Evolutionary conservation across 306 rosid species (phyloP), one percentile per base, ranked within the genome.

Genomic region (Bauhinia variegata): DNA sequence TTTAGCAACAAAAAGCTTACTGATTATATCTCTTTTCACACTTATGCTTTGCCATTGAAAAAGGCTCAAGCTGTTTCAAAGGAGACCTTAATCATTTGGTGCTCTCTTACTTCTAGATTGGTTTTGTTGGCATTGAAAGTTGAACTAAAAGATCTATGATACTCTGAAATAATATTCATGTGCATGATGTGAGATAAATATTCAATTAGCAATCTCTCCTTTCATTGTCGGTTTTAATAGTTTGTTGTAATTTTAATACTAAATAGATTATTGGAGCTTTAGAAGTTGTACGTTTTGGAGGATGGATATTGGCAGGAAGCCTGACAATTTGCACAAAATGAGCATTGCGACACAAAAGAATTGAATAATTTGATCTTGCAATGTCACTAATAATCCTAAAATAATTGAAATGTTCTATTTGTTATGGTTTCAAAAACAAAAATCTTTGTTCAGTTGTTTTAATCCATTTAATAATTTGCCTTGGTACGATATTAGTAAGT

Each of bases 91-190:
- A 87, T 84, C 63, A 83, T 92, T 75, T 92, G 98, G 98, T 89
- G 98, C 60, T 89, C 96, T 44, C 98, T 92, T 75, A 96, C 98
- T 63, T 92, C 96, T 70, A 84, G 91, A 79, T 81, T 92, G 85
- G 98, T 96, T 59, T 81, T 92, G 64, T 92, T 96, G 96, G 91
- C 96, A 6, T 73, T 92, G 89, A 87, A 89, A 89, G 93, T 91
- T 64, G 96, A 92, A 82, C 76, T 89, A 32, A 96, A 92, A 82
- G 98, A 92, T 86, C 85, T 87, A 56, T 87, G 98, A 72, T 92
- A 89, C 74, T 96, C 96, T 60, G 96, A n/a, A n/a, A n/a, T n/a
- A n/a, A 89, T 75, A 89, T 92, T 71, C 89, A 92, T 96, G 98
- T 92, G 43, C 47, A 28, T 49, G 11, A 17, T 34, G 72, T 33